phyloP scores from a whole-genome alignment of 176 grass and related monocot species.

The Phoenix roebelenii region DNA sequence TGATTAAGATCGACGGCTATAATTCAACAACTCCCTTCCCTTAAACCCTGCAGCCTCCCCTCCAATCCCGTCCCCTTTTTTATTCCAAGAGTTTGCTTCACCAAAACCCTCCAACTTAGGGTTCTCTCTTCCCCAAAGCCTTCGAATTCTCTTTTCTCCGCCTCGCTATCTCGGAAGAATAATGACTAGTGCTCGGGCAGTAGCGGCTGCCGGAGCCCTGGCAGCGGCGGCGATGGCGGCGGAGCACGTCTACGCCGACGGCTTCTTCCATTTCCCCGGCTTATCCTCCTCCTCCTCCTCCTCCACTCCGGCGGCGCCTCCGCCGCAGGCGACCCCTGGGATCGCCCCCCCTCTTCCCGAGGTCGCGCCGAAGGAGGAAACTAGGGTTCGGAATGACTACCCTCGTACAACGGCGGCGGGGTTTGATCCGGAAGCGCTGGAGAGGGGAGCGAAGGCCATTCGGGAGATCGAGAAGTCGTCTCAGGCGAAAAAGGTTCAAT shows the following conservation, averaged over 20 bases:
- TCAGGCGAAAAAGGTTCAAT: constrained; percentile 49
- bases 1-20: no score
- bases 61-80: no score
- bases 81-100: no score
- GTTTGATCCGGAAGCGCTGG: constrained; percentile 64
- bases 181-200: not conserved
- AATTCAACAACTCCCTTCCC: no score
- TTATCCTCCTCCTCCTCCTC: not conserved
- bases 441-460: constrained; percentile 37
- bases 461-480: constrained; percentile 18
- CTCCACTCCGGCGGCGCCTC: not conserved
- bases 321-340: not conserved
- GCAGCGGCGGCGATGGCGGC: constrained; percentile 16
- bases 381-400: constrained; percentile 50
- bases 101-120: no score
- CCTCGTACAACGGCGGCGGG: constrained; percentile 57
- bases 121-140: no score
- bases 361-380: constrained; percentile 27
- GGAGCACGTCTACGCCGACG: constrained; percentile 36
- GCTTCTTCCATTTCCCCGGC: constrained; percentile 30
- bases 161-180: no score
- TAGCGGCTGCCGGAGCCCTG: constrained; percentile 17
- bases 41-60: no score
- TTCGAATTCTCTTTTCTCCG: no score
- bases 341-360: not conserved